Conservation (phyloP, 2,329 filamentous ascomycete genomes). For the Akanthomyces dipterigenus region DNA sequence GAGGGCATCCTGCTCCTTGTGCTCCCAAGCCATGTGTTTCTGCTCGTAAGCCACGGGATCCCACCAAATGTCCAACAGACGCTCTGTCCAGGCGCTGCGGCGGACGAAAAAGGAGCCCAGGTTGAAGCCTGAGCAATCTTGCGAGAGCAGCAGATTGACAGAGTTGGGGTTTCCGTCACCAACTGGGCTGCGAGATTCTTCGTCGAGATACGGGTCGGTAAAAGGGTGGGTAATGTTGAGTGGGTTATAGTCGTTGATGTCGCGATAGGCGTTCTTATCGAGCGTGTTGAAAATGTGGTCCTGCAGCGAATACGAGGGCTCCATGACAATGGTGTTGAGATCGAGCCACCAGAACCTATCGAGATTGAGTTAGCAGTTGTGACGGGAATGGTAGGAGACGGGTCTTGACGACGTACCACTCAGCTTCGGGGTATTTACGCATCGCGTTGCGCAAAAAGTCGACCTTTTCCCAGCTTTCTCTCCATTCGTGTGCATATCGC, state of each 20-base stretch:
- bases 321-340: conserved; percentile 97
- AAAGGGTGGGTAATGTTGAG: conserved; percentile 87
- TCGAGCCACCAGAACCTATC: conserved; percentile 99
- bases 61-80: conserved; percentile 95
- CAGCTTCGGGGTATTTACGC: conserved; percentile 88
- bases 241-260: conserved; percentile 95
- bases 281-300: conserved; percentile 83
- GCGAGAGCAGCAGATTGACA: conserved; percentile 80
- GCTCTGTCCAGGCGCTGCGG: conserved; percentile 82
- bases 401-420: conserved; percentile 67
- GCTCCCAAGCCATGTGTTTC: conserved; percentile 98
- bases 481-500: conserved; percentile 96
- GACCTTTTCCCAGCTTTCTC: conserved; percentile 98
- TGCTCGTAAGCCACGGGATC: conserved; percentile 96
- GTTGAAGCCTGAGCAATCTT: conserved; percentile 95
- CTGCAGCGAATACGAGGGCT: conserved; percentile 84
- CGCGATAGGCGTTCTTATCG: conserved; percentile 70
- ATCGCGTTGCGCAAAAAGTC: conserved; percentile 84
- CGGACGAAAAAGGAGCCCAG: conserved; percentile 90
- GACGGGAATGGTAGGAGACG: background rate
- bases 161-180: conserved; percentile 74
- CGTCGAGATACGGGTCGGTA: conserved; percentile 67
- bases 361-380: background rate
- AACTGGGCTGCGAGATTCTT: conserved; percentile 59
- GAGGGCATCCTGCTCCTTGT: conserved; percentile 95